A percentile compares a stretch with the other conserved stretches of the same genome.
These are phyloP conservation scores for Erythrobasidium yunnanense DNA, from an alignment of 768 basidiomycete species.

Conservation along the genomic window DNA sequence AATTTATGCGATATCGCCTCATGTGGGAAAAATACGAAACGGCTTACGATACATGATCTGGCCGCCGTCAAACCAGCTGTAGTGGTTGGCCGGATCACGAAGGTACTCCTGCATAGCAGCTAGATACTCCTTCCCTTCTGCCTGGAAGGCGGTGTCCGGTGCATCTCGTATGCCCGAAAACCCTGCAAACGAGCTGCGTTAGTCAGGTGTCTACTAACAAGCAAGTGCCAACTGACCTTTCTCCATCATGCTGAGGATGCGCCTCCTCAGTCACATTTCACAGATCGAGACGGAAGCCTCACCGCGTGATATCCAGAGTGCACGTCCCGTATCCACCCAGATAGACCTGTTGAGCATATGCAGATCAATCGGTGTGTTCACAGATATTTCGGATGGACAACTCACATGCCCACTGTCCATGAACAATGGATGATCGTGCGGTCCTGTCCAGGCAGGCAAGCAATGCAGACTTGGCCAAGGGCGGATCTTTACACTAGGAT, in stretches of 20 bases:
- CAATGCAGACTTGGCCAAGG: not conserved
- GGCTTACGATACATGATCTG: not conserved
- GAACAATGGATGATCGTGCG: not conserved
- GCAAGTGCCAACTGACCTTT: not conserved
- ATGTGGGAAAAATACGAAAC: not conserved
- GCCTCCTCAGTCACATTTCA: too few species aligned
- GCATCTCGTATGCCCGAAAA: not conserved
- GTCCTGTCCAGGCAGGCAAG: not conserved
- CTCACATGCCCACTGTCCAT: not conserved
- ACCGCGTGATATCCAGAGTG: not conserved
- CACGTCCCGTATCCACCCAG: not conserved
- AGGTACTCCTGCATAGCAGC: not conserved
- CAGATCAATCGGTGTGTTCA: not conserved
- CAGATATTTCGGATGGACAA: not conserved
- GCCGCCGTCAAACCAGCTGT: not conserved
- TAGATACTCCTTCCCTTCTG: not conserved
- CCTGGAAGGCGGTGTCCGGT: not conserved
- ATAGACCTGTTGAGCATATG: not conserved
- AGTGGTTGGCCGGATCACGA: not conserved
- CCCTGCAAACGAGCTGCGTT: not conserved
- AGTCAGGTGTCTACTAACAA: not conserved
- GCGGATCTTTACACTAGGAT: not conserved
- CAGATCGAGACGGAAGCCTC: too few species aligned
- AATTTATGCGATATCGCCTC: too few species aligned
- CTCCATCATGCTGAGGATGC: too few species aligned